Conservation (phyloP, 371 early-diverging fungal species). For the Mortierella sp. region DNA sequence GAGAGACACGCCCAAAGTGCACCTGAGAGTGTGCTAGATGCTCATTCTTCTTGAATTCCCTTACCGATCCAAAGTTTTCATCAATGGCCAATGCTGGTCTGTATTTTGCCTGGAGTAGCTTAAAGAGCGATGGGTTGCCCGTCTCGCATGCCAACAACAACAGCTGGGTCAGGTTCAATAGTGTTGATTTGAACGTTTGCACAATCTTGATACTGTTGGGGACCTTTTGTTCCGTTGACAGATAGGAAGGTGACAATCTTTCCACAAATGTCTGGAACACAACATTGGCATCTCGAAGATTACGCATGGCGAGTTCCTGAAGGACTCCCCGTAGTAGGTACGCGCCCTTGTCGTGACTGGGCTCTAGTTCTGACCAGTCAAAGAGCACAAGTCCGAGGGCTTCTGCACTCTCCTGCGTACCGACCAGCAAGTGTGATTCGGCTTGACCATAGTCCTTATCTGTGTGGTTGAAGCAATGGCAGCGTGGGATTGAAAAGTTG, state of each 20-base stretch:
- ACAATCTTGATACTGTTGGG: constrained; percentile 55
- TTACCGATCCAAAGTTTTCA: constrained; percentile 55
- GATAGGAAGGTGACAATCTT: constrained; percentile 45
- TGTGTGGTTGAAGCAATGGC: constrained; percentile 9
- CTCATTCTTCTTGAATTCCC: too few species aligned
- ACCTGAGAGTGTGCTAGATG: too few species aligned
- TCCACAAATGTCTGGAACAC: constrained; percentile 72
- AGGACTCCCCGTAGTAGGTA: constrained; percentile 84
- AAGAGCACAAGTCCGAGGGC: constrained; percentile 76
- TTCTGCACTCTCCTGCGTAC: constrained; percentile 82
- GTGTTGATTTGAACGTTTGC: constrained; percentile 65
- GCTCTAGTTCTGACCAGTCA: constrained; percentile 75
- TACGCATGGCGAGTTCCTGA: constrained; percentile 79
- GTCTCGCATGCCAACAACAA: constrained; percentile 77
- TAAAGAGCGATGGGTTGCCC: constrained; percentile 69
- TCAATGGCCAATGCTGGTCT: constrained; percentile 59
- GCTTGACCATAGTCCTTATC: constrained; percentile 72
- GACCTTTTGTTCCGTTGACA: constrained; percentile 45
- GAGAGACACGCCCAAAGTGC: too few species aligned
- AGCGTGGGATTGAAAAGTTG: background rate
- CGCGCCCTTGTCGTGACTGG: constrained; percentile 71
- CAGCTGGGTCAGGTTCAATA: constrained; percentile 78
- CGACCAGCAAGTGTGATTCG: constrained; percentile 80
- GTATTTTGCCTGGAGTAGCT: constrained; percentile 68
- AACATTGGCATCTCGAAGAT: constrained; percentile 76